A percentile compares a stretch with the other conserved stretches of the same genome.
Evolutionary conservation across 345 rosid genomes (phyloP).

Genomic region (Nephelium lappaceum): DNA sequence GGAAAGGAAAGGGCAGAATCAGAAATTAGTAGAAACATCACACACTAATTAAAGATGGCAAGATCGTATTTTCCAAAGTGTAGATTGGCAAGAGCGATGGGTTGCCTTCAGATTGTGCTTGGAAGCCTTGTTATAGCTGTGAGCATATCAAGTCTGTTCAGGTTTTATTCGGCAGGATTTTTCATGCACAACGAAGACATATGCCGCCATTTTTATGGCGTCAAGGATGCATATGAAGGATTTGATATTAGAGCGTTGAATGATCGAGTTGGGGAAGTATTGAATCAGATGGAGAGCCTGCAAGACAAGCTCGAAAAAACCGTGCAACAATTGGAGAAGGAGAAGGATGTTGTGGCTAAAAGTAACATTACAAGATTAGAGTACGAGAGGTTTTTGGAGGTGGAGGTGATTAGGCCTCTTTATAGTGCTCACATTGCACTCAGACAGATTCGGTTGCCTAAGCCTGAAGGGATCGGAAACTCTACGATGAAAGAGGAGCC

Average conservation of each 20-base stretch:
- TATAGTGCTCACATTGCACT: constrained; percentile 65
- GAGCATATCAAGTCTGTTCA: constrained; percentile 67
- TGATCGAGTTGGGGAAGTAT: constrained; percentile 56
- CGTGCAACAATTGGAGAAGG: constrained; percentile 65
- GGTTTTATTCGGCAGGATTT: constrained; percentile 69
- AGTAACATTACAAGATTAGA: constrained; percentile 47
- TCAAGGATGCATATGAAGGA: constrained; percentile 46
- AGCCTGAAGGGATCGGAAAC: constrained; percentile 46
- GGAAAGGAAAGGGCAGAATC: not conserved
- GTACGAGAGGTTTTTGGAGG: constrained; percentile 60
- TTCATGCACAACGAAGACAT: constrained; percentile 67
- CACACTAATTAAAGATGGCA: constrained; percentile 38
- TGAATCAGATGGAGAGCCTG: constrained; percentile 52
- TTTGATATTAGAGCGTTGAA: constrained; percentile 49
- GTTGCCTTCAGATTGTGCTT: constrained; percentile 61
- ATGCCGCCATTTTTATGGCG: constrained; percentile 55
- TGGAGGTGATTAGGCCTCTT: constrained; percentile 76
- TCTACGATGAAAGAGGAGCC: constrained; percentile 59
- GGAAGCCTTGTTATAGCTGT: constrained; percentile 64
- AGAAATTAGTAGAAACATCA: not conserved
- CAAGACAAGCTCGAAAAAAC: constrained; percentile 66
- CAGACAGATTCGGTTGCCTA: constrained; percentile 67
- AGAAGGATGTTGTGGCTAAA: constrained; percentile 37
- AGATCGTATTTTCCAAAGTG: constrained; percentile 55
- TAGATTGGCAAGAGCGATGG: constrained; percentile 53